Conservation (phyloP, 2,329 filamentous ascomycete genomes). For the Hymenoscyphus fraxineus region DNA sequence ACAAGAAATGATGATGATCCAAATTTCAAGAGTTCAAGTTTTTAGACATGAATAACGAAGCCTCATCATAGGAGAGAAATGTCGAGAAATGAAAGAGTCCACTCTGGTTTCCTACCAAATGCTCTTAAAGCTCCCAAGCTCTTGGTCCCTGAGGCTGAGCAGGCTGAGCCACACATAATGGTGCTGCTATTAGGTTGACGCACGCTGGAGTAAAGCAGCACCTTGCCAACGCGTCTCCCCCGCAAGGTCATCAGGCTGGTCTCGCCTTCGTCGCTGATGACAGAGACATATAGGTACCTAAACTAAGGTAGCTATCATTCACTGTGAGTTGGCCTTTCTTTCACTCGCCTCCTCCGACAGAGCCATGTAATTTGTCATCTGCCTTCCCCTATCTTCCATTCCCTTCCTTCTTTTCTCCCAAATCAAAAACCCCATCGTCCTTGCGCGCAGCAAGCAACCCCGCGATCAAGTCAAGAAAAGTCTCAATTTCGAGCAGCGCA, state of each 20-base stretch:
- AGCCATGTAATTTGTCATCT: background rate
- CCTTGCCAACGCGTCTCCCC: background rate
- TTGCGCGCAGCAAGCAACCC: background rate
- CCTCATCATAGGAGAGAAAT: background rate
- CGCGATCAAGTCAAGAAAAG: background rate
- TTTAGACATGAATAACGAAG: background rate
- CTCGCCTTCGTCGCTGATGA: background rate
- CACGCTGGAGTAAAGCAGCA: background rate
- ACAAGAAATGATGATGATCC: background rate
- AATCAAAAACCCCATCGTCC: background rate
- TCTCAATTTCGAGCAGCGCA: background rate
- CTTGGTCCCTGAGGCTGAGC: too few relatives aligned
- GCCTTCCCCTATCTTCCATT: background rate
- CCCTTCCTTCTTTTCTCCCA: too few relatives aligned
- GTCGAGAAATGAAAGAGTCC: background rate
- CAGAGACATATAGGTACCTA: background rate
- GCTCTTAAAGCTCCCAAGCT: too few relatives aligned
- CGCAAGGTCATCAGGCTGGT: background rate
- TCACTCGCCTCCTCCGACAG: background rate
- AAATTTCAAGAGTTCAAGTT: background rate
- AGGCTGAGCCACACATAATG: background rate
- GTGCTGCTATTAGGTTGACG: background rate
- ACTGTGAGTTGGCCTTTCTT: background rate
- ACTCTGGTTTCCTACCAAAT: too few relatives aligned
- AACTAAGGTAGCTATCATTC: background rate